Percentiles rank a stretch among this genome's conserved stretches.
These are phyloP conservation scores for Mycosphaerella sp. DNA, from an alignment of 2,329 filamentous ascomycete genomes.

Conservation along the genomic window DNA sequence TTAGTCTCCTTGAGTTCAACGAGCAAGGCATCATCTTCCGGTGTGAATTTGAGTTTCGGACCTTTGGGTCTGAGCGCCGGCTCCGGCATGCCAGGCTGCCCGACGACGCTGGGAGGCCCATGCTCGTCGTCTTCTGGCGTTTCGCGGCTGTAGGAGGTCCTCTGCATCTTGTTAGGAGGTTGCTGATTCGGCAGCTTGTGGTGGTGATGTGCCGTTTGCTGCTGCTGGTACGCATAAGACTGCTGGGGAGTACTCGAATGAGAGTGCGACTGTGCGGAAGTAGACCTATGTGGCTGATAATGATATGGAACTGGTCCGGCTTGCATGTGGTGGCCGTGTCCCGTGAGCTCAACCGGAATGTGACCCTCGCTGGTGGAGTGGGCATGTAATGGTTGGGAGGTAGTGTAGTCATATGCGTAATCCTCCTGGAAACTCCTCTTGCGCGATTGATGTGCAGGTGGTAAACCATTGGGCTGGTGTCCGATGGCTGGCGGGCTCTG, in stretches of 20 bases:
- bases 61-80: conserved; percentile 75
- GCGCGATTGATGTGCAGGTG: conserved; percentile 25
- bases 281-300: conserved; percentile 23
- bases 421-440: conserved; percentile 43
- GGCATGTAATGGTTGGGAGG: conserved; percentile 34
- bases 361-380: conserved; percentile 33
- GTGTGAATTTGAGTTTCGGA: conserved; percentile 89
- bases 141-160: conserved; percentile 30
- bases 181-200: conserved; percentile 71
- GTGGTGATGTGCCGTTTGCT: conserved; percentile 62
- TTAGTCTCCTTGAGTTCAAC: conserved; percentile 92
- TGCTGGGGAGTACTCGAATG: conserved; percentile 21
- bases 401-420: conserved; percentile 38
- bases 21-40: conserved; percentile 81
- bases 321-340: conserved; percentile 29
- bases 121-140: conserved; percentile 36
- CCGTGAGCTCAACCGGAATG: conserved; percentile 37
- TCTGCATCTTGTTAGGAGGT: conserved; percentile 61
- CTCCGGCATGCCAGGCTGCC: conserved; percentile 77
- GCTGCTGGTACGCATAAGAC: conserved; percentile 34
- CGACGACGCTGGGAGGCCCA: conserved; percentile 77
- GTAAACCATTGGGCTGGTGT: conserved; percentile 25
- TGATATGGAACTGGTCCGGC: conserved; percentile 18
- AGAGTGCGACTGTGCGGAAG: conserved; percentile 21
- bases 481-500: conserved; percentile 31